Conservation (phyloP, 805 yeast genomes). For the Candida bentonensis region DNA sequence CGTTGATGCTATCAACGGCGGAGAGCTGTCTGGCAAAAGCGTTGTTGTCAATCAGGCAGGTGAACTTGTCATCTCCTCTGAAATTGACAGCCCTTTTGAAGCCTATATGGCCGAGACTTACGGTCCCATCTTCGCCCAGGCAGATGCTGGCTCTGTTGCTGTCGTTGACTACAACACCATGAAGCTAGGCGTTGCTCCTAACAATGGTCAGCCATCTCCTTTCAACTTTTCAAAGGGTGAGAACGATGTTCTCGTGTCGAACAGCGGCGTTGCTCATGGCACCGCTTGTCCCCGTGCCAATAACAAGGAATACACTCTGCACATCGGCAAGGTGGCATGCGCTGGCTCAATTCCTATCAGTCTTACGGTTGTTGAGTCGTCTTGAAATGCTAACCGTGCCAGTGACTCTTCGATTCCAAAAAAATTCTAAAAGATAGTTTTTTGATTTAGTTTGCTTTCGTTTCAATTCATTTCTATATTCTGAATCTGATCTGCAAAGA, state of each 20-base stretch:
- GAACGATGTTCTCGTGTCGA: background rate
- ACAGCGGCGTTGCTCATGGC: background rate
- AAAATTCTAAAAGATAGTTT: too few species aligned
- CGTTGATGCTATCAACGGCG: background rate
- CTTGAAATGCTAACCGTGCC: too few species aligned
- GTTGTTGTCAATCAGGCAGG: background rate
- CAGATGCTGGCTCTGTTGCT: background rate
- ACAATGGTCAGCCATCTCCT: background rate
- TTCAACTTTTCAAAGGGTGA: background rate
- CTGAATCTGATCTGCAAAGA: too few species aligned
- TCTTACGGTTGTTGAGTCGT: background rate
- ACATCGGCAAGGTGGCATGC: background rate
- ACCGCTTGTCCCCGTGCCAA: background rate
- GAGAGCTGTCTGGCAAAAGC: background rate
- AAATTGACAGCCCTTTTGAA: background rate
- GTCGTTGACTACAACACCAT: background rate
- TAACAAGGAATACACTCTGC: background rate
- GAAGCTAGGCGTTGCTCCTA: background rate
- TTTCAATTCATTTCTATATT: too few species aligned
- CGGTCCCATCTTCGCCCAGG: background rate
- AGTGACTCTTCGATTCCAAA: too few species aligned
- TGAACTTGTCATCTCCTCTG: background rate
- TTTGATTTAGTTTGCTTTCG: too few species aligned
- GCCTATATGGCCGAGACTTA: background rate
- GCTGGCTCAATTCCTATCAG: background rate